Evolutionary conservation across 495 filamentous ascomycete species (phyloP).

Genomic region (Penicillium nucicola): DNA sequence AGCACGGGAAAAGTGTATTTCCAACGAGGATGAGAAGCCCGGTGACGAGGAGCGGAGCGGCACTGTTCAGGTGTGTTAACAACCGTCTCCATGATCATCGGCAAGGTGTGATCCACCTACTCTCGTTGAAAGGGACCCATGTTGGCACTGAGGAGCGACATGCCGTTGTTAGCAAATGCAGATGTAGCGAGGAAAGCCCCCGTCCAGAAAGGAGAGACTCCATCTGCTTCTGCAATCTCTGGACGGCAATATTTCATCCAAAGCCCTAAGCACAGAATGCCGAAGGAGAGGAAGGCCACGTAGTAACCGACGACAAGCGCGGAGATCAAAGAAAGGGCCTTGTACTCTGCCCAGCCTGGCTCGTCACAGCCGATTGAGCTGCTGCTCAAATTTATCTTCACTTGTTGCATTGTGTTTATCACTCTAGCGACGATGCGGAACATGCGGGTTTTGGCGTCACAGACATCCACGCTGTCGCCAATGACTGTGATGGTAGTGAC

Average conservation of each 20-base stretch:
- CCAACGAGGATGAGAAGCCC: conserved; percentile 74
- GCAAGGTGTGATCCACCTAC: conserved; percentile 10
- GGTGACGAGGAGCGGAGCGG: conserved; percentile 70
- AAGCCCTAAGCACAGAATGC: conserved; percentile 64
- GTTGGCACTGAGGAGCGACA: conserved; percentile 78
- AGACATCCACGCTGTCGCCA: conserved; percentile 6
- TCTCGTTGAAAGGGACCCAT: conserved; percentile 52
- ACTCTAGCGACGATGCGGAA: neutral
- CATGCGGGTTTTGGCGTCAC: conserved; percentile 6
- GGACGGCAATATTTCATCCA: conserved; percentile 61
- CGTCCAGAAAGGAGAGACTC: conserved; percentile 58
- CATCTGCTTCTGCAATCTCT: conserved; percentile 58
- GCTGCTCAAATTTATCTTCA: conserved; percentile 25
- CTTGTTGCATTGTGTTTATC: conserved; percentile 14
- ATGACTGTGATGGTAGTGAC: conserved; percentile 21
- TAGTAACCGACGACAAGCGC: conserved; percentile 71
- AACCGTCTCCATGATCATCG: neutral
- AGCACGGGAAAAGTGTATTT: conserved; percentile 74
- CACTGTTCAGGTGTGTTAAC: conserved; percentile 8
- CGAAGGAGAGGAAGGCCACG: conserved; percentile 65
- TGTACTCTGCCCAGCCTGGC: conserved; percentile 72
- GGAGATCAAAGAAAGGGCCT: conserved; percentile 63
- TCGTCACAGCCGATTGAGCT: conserved; percentile 56
- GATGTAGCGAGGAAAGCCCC: conserved; percentile 48
- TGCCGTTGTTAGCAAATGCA: conserved; percentile 83